Evolutionary conservation across 768 basidiomycete genomes (phyloP).

Genomic region (Trametes meyenii): DNA sequence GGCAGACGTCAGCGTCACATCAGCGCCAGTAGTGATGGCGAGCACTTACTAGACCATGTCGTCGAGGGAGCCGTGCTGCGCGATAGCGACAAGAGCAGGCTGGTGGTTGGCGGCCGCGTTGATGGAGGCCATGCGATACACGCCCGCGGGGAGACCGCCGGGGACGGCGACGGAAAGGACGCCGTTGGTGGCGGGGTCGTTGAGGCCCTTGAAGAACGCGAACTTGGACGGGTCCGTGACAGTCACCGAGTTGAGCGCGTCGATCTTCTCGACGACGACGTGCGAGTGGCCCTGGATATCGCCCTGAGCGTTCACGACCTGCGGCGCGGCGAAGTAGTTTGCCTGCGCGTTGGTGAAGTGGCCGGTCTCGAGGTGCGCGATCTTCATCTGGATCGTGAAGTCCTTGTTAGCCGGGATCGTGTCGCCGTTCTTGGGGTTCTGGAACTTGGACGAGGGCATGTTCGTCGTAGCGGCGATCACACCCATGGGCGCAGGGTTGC

Average conservation of each 20-base stretch:
- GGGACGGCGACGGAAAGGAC: constrained; percentile 41
- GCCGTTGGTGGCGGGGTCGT: constrained; percentile 48
- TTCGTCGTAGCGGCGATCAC: constrained; percentile 53
- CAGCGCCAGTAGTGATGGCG: not conserved
- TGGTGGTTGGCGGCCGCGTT: constrained; percentile 51
- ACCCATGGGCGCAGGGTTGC: constrained; percentile 68
- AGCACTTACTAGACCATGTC: constrained; percentile 43
- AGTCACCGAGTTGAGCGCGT: constrained; percentile 44
- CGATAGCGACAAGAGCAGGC: constrained; percentile 43
- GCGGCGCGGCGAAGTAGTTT: constrained; percentile 61
- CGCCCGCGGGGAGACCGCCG: constrained; percentile 47
- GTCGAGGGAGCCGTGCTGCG: constrained; percentile 47
- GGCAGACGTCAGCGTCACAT: not conserved
- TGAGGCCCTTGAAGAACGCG: constrained; percentile 67
- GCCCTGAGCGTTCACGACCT: constrained; percentile 46
- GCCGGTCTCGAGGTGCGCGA: constrained; percentile 52
- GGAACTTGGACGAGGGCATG: constrained; percentile 61
- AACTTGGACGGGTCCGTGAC: constrained; percentile 54
- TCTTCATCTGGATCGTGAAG: constrained; percentile 57
- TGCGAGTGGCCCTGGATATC: constrained; percentile 58
- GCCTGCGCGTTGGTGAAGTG: constrained; percentile 57
- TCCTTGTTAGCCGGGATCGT: constrained; percentile 48
- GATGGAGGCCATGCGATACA: constrained; percentile 47
- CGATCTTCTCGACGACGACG: constrained; percentile 53
- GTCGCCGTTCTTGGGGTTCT: constrained; percentile 48